Evolutionary conservation across 495 filamentous ascomycete genomes (phyloP).

Genomic region (Tuber microsphaerosporum): DNA sequence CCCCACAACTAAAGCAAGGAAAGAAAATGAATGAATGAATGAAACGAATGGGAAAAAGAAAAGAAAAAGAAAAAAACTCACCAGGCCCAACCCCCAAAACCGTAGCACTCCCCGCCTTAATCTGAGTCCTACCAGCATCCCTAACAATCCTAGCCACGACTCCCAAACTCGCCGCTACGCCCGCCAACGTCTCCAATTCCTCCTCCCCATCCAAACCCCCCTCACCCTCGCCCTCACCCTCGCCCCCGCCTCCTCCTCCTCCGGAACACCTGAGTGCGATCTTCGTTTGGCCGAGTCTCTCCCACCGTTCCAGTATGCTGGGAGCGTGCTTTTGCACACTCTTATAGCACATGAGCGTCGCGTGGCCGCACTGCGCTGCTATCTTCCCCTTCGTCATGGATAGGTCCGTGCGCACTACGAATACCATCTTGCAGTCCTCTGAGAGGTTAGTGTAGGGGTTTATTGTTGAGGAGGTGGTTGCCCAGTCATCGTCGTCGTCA

Average conservation of each 20-base stretch:
- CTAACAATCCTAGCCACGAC: constrained; percentile 80
- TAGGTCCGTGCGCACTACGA: constrained; percentile 86
- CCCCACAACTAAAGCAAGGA: not conserved
- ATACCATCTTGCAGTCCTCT: constrained; percentile 84
- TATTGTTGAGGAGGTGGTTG: constrained; percentile 1
- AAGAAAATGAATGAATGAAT: not conserved
- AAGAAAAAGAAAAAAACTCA: constrained; percentile 11
- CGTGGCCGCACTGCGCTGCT: constrained; percentile 91
- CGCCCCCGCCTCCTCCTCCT: constrained; percentile 15
- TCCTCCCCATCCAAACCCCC: constrained; percentile 50
- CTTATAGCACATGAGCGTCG: constrained; percentile 95
- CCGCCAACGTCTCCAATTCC: constrained; percentile 68
- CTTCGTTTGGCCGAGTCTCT: constrained; percentile 77
- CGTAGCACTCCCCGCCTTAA: constrained; percentile 82
- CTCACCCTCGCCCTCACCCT: constrained; percentile 13
- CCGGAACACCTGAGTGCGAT: constrained; percentile 76
- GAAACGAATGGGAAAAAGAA: too few species aligned
- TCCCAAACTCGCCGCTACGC: constrained; percentile 71
- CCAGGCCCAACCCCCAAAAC: constrained; percentile 77
- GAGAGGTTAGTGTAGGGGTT: not conserved
- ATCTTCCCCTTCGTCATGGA: constrained; percentile 99
- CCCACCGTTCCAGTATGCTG: constrained; percentile 74
- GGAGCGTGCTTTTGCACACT: constrained; percentile 51
- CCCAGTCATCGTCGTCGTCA: constrained; percentile 24
- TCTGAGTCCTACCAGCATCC: constrained; percentile 96